Percentiles rank a stretch among this genome's conserved stretches.
phyloP scores from a whole-genome alignment of 1,284 basidiomycete genomes.

The Ustilago sp. region DNA sequence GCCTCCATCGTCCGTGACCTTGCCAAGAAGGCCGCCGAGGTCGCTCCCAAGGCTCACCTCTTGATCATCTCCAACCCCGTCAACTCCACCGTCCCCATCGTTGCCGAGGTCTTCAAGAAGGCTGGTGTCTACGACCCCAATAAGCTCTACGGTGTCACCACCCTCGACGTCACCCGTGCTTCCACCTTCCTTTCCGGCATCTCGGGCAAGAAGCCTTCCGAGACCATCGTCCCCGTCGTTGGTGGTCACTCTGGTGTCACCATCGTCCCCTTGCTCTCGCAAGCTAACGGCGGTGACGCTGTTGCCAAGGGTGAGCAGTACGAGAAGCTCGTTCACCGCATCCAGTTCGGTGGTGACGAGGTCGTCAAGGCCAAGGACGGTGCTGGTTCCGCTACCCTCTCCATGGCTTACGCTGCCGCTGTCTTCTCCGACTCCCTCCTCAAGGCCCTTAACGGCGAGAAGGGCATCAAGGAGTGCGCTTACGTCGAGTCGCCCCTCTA shows the following conservation, averaged over 20 bases:
- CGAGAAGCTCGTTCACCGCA: conserved; percentile 75
- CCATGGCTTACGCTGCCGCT: conserved; percentile 82
- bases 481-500: conserved; percentile 87
- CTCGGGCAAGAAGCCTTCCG: conserved; percentile 72
- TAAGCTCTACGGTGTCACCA: conserved; percentile 82
- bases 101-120: conserved; percentile 91
- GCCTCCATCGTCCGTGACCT: conserved; percentile 97
- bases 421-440: conserved; percentile 78
- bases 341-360: conserved; percentile 96
- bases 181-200: conserved; percentile 88
- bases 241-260: conserved; percentile 97
- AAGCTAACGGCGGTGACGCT: conserved; percentile 78
- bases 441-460: conserved; percentile 87
- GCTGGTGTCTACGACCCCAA: conserved; percentile 91
- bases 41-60: conserved; percentile 88
- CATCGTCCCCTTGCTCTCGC: conserved; percentile 95
- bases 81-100: conserved; percentile 92
- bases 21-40: conserved; percentile 85
- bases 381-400: conserved; percentile 85
- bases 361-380: conserved; percentile 93
- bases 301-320: conserved; percentile 74
- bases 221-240: conserved; percentile 87
- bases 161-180: conserved; percentile 95
- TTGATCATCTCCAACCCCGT: conserved; percentile 89
- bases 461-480: conserved; percentile 84